phyloP scores from a whole-genome alignment of 805 yeast genomes.

The Monosporozyma aquatica region DNA sequence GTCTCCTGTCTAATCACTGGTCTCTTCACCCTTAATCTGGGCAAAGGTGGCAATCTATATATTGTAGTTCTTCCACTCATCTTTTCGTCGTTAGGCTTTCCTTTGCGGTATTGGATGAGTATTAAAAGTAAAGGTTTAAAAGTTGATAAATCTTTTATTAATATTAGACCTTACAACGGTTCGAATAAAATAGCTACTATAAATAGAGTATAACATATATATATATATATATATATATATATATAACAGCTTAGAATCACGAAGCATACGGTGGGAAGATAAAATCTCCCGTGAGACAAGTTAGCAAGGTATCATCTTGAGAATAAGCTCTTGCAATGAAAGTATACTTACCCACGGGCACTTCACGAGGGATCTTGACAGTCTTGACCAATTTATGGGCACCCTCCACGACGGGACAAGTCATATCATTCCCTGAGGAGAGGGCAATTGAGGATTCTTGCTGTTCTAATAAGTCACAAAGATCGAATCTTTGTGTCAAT shows the following conservation, averaged over 20 bases:
- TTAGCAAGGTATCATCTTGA: slow-evolving; percentile 65
- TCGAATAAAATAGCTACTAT: slow-evolving; percentile 3
- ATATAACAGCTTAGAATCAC: no score
- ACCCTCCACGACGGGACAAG: slow-evolving; percentile 77
- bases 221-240: no score
- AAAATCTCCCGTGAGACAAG: slow-evolving; percentile 73
- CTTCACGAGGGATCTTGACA: slow-evolving; percentile 81
- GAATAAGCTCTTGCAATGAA: slow-evolving; percentile 89
- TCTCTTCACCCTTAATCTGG: slow-evolving; percentile 60
- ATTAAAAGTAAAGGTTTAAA: no score
- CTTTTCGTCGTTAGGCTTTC: no score
- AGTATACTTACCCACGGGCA: slow-evolving; percentile 89
- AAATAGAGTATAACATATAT: no score
- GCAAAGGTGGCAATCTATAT: slow-evolving; percentile 59
- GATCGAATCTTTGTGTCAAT: slow-evolving; percentile 80
- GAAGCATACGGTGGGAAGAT: slow-evolving; percentile 32
- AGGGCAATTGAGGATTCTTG: no score
- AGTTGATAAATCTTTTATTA: no score
- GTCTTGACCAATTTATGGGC: slow-evolving; percentile 52
- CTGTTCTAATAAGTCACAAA: slow-evolving; percentile 64
- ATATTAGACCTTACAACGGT: no score
- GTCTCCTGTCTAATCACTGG: slow-evolving; percentile 49
- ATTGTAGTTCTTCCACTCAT: slow-evolving; percentile 23
- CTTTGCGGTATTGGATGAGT: no score
- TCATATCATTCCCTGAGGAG: slow-evolving; percentile 59